Evolutionary conservation across 371 early-diverging fungal species (phyloP).

Genomic region (Nosema granulosis): DNA sequence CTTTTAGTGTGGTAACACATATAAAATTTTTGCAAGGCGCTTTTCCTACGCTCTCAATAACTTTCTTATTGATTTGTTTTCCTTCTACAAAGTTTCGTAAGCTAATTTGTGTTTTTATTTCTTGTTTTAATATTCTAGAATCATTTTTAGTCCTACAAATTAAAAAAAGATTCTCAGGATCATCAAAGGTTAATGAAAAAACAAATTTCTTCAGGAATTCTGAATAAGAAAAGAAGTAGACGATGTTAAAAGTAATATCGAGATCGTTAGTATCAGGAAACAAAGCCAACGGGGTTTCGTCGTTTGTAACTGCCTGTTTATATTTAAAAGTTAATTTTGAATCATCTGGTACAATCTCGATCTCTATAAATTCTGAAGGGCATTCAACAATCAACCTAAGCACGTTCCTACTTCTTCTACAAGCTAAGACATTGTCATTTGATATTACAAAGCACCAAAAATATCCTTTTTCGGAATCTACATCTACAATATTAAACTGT

Average conservation of each 20-base stretch:
- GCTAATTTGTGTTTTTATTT: constrained; percentile 27
- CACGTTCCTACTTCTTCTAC: neutral
- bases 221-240: neutral
- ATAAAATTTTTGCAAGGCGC: neutral
- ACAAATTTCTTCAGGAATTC: constrained; percentile 16
- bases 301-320: neutral
- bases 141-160: constrained; percentile 18
- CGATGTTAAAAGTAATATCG: neutral
- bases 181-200: neutral
- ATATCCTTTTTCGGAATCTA: neutral
- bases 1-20: constrained; percentile 21
- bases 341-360: neutral
- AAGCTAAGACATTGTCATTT: neutral
- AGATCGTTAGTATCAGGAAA: neutral
- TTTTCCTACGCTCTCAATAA: neutral
- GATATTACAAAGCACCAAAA: neutral
- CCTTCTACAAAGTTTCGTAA: neutral
- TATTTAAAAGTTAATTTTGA: neutral
- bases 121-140: constrained; percentile 7
- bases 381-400: neutral
- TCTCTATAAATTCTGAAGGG: neutral
- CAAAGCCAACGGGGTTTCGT: neutral
- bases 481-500: neutral
- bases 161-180: neutral
- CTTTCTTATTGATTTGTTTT: neutral